Percentiles rank a stretch among this genome's conserved stretches.
Evolutionary conservation across 495 filamentous ascomycete genomes (phyloP).

Genomic region (Xylaria palmicola): DNA sequence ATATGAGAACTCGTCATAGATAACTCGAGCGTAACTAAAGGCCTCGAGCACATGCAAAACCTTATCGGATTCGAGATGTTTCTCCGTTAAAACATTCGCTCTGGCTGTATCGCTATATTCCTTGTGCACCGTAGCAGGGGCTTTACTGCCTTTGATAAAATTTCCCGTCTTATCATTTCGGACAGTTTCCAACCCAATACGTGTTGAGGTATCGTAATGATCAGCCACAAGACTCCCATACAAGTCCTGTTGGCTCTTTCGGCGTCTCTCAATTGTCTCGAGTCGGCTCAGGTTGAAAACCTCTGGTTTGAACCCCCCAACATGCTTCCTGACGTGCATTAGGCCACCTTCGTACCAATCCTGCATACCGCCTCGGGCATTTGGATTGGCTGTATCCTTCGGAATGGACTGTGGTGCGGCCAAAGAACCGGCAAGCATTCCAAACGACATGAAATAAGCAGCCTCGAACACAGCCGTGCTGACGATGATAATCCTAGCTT

Average conservation of each 20-base stretch:
- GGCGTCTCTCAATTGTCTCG: neutral
- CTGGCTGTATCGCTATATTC: neutral
- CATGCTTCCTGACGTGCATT: conserved; percentile 35
- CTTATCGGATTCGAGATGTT: neutral
- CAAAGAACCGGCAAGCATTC: conserved; percentile 45
- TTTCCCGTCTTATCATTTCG: conserved; percentile 12
- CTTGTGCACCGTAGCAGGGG: conserved; percentile 4
- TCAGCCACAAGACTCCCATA: conserved; percentile 19
- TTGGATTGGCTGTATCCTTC: conserved; percentile 3
- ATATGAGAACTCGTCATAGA: conserved; percentile 72
- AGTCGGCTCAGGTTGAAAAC: neutral
- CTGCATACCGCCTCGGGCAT: conserved; percentile 45
- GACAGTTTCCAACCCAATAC: conserved; percentile 13
- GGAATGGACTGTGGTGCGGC: conserved; percentile 44
- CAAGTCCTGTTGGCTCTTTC: neutral
- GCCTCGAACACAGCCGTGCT: conserved; percentile 45
- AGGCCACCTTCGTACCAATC: conserved; percentile 52
- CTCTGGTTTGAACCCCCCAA: conserved; percentile 14
- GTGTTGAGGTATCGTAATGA: conserved; percentile 28
- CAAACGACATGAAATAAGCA: conserved; percentile 37
- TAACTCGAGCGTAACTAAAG: conserved; percentile 60
- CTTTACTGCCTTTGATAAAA: conserved; percentile 16
- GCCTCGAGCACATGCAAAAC: conserved; percentile 47
- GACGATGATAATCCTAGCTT: conserved; percentile 58
- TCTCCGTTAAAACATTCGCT: neutral